phyloP scores from a whole-genome alignment of 495 filamentous ascomycete genomes.

The Xanthoparmelia taractica region DNA sequence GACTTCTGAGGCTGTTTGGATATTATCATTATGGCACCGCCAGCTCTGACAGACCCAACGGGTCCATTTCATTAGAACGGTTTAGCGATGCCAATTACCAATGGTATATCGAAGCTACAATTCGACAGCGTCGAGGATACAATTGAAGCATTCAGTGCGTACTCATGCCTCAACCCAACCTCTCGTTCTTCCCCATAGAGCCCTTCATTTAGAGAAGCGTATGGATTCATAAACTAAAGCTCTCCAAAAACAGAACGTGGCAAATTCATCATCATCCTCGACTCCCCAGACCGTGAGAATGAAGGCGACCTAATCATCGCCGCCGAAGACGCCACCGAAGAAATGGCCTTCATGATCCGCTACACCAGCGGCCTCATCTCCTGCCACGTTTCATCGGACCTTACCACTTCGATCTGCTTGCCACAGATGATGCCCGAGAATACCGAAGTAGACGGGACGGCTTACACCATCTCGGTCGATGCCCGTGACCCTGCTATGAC shows the following conservation, averaged over 20 bases:
- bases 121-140: conserved; percentile 86
- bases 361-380: conserved; percentile 86
- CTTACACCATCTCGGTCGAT: conserved; percentile 87
- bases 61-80: too few relatives aligned
- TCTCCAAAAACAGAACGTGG: too few relatives aligned
- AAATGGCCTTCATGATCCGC: conserved; percentile 93
- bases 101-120: conserved; percentile 33
- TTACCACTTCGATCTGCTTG: conserved; percentile 59
- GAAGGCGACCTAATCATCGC: conserved; percentile 98
- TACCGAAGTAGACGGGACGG: conserved; percentile 78
- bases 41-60: too few relatives aligned
- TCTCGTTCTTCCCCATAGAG: too few relatives aligned
- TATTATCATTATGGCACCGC: too few relatives aligned
- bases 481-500: conserved; percentile 61
- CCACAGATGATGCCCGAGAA: conserved; percentile 74
- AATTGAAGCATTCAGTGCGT: conserved; percentile 73
- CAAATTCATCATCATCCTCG: conserved; percentile 92
- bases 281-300: conserved; percentile 84
- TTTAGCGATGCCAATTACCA: too few relatives aligned
- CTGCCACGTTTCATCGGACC: conserved; percentile 64
- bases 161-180: too few relatives aligned
- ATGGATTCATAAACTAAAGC: too few relatives aligned
- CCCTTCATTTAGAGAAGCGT: too few relatives aligned
- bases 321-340: conserved; percentile 71
- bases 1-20: too few relatives aligned